Evolutionary conservation across 495 filamentous ascomycete genomes (phyloP).

Genomic region (Aspergillus saccharolyticus): DNA sequence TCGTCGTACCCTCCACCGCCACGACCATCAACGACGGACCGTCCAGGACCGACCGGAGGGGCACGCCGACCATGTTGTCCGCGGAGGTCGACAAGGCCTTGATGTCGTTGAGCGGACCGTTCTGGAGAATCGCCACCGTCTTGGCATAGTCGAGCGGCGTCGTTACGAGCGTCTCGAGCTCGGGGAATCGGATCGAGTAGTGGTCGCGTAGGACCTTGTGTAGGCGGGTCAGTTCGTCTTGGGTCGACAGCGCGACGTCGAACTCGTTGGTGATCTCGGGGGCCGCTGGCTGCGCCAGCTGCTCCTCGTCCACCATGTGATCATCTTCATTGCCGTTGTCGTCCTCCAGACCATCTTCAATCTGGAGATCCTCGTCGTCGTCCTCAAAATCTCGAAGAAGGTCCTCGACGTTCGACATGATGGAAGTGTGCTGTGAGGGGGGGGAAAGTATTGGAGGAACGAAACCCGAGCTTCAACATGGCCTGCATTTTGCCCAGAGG

Average conservation of each 20-base stretch:
- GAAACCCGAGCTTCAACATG: neutral
- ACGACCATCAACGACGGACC: constrained; percentile 92
- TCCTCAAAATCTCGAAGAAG: constrained; percentile 44
- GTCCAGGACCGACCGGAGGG: constrained; percentile 75
- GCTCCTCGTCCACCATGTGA: constrained; percentile 25
- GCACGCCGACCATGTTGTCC: constrained; percentile 68
- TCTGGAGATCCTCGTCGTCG: constrained; percentile 32
- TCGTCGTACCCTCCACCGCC: constrained; percentile 89
- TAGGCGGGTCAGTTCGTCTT: constrained; percentile 84
- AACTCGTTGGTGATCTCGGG: constrained; percentile 68
- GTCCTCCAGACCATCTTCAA: constrained; percentile 23
- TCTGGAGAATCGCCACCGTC: constrained; percentile 86
- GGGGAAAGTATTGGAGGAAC: neutral
- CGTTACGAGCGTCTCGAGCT: constrained; percentile 89
- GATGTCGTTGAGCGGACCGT: constrained; percentile 88
- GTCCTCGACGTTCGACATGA: constrained; percentile 44
- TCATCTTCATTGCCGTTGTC: constrained; percentile 20
- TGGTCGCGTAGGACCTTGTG: constrained; percentile 96
- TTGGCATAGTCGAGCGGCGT: constrained; percentile 95
- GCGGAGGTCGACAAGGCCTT: constrained; percentile 62
- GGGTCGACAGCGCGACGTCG: constrained; percentile 85
- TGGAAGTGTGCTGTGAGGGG: constrained; percentile 8
- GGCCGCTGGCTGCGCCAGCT: constrained; percentile 17
- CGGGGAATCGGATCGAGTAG: constrained; percentile 89
- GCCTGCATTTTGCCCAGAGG: neutral